A percentile compares a stretch with the other conserved stretches of the same genome.
Conservation (phyloP, 1,284 basidiomycete species). For the Fomes fomentarius region DNA sequence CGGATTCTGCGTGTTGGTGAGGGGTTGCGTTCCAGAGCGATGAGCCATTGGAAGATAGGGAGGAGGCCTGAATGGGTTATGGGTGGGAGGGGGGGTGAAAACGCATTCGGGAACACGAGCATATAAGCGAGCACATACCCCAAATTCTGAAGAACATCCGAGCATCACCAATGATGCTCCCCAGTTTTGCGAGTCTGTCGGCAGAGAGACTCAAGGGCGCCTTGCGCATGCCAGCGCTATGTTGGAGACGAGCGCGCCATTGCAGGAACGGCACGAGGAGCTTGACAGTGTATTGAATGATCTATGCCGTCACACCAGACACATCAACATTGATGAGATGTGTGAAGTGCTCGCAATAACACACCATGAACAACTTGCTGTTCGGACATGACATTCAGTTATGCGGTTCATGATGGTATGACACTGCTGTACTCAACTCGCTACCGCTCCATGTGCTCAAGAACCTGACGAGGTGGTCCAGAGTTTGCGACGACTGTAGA, state of each 20-base stretch:
- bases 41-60: conserved; percentile 79
- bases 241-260: conserved; percentile 67
- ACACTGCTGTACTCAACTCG: conserved; percentile 59
- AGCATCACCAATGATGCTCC: conserved; percentile 62
- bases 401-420: neutral
- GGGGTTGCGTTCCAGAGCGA: conserved; percentile 67
- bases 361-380: conserved; percentile 79
- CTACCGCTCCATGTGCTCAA: conserved; percentile 81
- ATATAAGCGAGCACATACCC: conserved; percentile 48
- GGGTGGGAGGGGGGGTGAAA: neutral
- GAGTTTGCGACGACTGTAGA: conserved; percentile 58
- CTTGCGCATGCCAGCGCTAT: conserved; percentile 58
- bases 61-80: conserved; percentile 55
- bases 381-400: neutral
- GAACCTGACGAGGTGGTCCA: conserved; percentile 74
- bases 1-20: conserved; percentile 69
- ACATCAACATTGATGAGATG: no score
- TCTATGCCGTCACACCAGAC: conserved; percentile 39
- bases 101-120: neutral
- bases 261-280: conserved; percentile 66
- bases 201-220: conserved; percentile 55
- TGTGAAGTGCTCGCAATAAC: conserved; percentile 13
- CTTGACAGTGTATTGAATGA: conserved; percentile 73
- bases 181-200: conserved; percentile 56
- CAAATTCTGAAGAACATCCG: conserved; percentile 76